phyloP scores from a whole-genome alignment of 208 protist genomes.

The Acanthamoeba sp. region DNA sequence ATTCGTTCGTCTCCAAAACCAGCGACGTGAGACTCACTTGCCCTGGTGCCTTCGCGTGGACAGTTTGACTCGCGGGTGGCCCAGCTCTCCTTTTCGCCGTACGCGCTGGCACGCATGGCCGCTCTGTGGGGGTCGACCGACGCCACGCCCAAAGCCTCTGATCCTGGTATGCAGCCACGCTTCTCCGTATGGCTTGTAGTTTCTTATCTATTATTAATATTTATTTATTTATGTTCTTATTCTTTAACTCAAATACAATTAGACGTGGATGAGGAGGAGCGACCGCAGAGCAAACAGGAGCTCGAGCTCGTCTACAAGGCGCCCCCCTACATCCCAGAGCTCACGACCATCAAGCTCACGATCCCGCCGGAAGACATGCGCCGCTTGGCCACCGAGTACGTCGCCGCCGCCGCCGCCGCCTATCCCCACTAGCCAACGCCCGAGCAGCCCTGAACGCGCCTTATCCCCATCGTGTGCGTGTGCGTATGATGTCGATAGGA shows the following conservation, averaged over 20 bases:
- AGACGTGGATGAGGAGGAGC: neutral
- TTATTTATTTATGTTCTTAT: neutral
- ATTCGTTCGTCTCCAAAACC: too few species aligned
- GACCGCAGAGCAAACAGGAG: neutral
- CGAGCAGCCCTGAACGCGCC: too few species aligned
- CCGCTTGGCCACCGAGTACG: neutral
- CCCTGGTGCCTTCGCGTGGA: too few species aligned
- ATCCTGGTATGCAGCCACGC: too few species aligned
- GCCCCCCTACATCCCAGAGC: neutral
- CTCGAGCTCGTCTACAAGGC: neutral
- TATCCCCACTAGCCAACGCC: too few species aligned
- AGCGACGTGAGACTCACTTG: too few species aligned
- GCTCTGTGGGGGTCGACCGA: neutral
- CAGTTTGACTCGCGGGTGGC: neutral
- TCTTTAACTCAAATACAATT: neutral
- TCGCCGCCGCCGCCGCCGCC: neutral
- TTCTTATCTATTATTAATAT: neutral
- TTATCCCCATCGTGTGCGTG: too few species aligned
- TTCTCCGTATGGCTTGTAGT: too few species aligned
- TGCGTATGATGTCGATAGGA: neutral
- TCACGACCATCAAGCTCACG: neutral
- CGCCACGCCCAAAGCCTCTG: neutral
- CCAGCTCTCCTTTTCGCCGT: neutral
- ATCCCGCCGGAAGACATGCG: conserved; percentile 3
- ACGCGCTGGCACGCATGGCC: neutral